These are phyloP conservation scores for Mycocentrospora acerina DNA, from an alignment of 2,329 filamentous ascomycete genomes.

Conservation along the genomic window DNA sequence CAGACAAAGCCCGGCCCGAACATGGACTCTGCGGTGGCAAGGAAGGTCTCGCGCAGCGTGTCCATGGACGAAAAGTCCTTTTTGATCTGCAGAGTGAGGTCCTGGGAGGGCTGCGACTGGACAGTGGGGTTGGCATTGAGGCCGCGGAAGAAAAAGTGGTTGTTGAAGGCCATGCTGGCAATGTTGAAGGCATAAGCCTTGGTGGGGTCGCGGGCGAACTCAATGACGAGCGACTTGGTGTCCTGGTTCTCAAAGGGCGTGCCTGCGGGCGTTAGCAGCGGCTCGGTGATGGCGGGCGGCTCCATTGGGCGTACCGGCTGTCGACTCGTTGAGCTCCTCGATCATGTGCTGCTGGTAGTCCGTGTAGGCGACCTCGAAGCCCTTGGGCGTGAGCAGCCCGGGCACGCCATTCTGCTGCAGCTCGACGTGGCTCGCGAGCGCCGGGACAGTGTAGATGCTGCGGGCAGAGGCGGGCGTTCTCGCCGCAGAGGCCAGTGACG, in stretches of 20 bases:
- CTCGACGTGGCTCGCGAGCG: conserved; percentile 49
- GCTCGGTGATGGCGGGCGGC: background rate
- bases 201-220: conserved; percentile 75
- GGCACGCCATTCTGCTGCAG: conserved; percentile 60
- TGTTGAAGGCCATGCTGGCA: conserved; percentile 96
- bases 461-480: conserved; percentile 20
- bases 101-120: conserved; percentile 32
- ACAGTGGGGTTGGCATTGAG: conserved; percentile 41
- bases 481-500: conserved; percentile 20
- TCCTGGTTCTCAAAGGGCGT: conserved; percentile 63
- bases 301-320: conserved; percentile 59
- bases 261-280: conserved; percentile 49
- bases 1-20: conserved; percentile 97
- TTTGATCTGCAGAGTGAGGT: conserved; percentile 64
- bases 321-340: conserved; percentile 73
- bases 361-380: conserved; percentile 76
- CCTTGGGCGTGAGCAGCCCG: conserved; percentile 68
- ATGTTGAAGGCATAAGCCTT: conserved; percentile 87
- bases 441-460: conserved; percentile 49
- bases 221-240: conserved; percentile 68
- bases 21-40: conserved; percentile 82
- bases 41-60: conserved; percentile 76
- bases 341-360: conserved; percentile 76
- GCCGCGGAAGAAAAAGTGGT: conserved; percentile 74
- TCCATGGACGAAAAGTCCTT: conserved; percentile 79